Base-by-base conservation (phyloP, 2,329 filamentous ascomycete genomes). In the Aspergillus spinulosporus region DNA sequence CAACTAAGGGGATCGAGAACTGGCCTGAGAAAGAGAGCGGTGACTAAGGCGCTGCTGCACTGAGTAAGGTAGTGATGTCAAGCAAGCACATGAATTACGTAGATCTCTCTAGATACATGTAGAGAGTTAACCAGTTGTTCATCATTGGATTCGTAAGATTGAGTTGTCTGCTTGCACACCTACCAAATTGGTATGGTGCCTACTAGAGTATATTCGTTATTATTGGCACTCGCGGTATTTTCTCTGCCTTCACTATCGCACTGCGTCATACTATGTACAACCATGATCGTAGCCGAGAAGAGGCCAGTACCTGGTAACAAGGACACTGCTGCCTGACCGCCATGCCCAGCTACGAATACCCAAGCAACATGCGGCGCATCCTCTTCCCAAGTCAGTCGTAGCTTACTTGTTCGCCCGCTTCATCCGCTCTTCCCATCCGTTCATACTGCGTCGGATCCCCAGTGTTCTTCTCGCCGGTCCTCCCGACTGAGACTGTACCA, bases 371-470 rank as follows among this genome's bases (percentile, higher is more conserved):
- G 11, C 5, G 11, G 12, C 5, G 8, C 11, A 40, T 12, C 5
- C n/a, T 12, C 11, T 12, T 40, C 37, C 15, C 7, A 26, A 44
- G 39, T 34, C 3, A 9, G 5, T 26, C 39, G 12, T 49, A 49
- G 43, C 43, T 48, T 61, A 61, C 59, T 67, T 63, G 53, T 58
- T 58, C 50, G 62, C 67, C 62, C 64, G 64, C 57, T 72, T 72
- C 70, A 73, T 72, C 59, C 70, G 65, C 15, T 70, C 71, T 54
- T 72, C 70, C 76, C 76, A 78, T 45, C 74, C 74, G 40, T 69
- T 75, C 71, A 76, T 73, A 49, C 68, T 75, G 49, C 75, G 69
- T 42, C 76, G 71, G 51, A 78, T 70, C 29, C 76, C 76, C 54
- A 77, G 59, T 14, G 75, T 77, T 63, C 71, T 74, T 52, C 69